Conservation (phyloP, 345 rosid species). For the Eucalyptus cloeziana region DNA sequence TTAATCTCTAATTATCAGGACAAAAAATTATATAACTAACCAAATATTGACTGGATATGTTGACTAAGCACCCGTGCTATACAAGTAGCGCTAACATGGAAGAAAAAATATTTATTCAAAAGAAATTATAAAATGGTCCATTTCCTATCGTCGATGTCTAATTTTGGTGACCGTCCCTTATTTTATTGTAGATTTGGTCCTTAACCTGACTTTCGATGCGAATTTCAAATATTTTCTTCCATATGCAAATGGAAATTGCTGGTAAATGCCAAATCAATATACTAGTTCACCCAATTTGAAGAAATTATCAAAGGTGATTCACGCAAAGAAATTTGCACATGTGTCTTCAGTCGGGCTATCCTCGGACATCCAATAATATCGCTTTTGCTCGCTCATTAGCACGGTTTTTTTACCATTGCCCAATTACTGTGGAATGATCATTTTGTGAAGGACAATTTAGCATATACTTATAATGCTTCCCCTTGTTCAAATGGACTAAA, state of each 20-base stretch:
- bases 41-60: too few species aligned
- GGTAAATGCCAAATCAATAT: neutral
- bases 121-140: too few species aligned
- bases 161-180: too few species aligned
- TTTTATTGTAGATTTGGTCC: too few species aligned
- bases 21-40: too few species aligned
- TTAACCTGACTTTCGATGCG: neutral
- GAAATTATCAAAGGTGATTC: neutral
- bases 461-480: neutral
- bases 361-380: neutral
- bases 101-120: too few species aligned
- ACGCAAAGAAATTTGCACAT: neutral
- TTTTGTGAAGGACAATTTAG: neutral
- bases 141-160: too few species aligned
- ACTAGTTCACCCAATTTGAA: neutral
- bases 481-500: neutral
- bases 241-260: neutral
- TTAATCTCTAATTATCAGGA: too few species aligned
- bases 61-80: too few species aligned
- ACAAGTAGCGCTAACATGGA: too few species aligned
- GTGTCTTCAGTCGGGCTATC: neutral
- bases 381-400: neutral
- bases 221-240: neutral
- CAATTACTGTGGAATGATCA: neutral
- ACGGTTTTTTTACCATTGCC: neutral